These are phyloP conservation scores for Sphagnum fallax DNA, from an alignment of 228 moss, liverwort and hornwort genomes.

Conservation along the genomic window DNA sequence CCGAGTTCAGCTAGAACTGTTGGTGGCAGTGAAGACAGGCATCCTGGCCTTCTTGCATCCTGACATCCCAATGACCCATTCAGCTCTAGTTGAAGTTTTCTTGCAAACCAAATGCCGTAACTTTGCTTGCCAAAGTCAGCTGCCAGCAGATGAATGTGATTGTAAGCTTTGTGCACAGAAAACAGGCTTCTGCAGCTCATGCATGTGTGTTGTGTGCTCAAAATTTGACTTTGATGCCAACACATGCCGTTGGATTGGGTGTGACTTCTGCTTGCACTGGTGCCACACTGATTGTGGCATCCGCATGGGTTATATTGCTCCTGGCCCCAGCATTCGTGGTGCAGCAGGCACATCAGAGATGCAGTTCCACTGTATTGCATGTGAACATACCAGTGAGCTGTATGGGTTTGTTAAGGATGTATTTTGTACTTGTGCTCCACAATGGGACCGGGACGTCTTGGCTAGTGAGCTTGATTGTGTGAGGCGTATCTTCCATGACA, in stretches of 20 bases:
- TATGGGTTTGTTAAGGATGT: conserved; percentile 99
- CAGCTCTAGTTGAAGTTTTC: conserved; percentile 79
- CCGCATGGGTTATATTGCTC: conserved; percentile 75
- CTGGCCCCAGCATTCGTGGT: conserved; percentile 75
- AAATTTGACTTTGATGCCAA: conserved; percentile 97
- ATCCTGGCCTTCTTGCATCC: conserved; percentile 81
- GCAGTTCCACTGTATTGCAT: conserved; percentile 91
- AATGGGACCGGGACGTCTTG: conserved; percentile 73
- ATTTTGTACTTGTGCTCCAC: conserved; percentile 83
- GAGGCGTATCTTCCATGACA: conserved; percentile 77
- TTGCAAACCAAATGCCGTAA: conserved; percentile 84
- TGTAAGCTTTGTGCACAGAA: conserved; percentile 87
- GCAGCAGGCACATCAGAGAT: conserved; percentile 76
- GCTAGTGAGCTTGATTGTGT: conserved; percentile 91
- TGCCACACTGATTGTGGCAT: conserved; percentile 99
- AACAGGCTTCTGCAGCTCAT: conserved; percentile 95
- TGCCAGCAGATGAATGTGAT: conserved; percentile 95
- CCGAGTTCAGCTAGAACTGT: conserved; percentile 80
- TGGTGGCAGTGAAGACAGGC: conserved; percentile 92
- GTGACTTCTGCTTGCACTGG: conserved; percentile 99
- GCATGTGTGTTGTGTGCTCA: conserved; percentile 97
- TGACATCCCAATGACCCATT: conserved; percentile 66
- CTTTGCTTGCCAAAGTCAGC: conserved; percentile 68
- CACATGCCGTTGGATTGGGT: conserved; percentile 98
- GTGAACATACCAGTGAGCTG: conserved; percentile 92